phyloP scores from a whole-genome alignment of 768 basidiomycete genomes.

The Calocybe indica region DNA sequence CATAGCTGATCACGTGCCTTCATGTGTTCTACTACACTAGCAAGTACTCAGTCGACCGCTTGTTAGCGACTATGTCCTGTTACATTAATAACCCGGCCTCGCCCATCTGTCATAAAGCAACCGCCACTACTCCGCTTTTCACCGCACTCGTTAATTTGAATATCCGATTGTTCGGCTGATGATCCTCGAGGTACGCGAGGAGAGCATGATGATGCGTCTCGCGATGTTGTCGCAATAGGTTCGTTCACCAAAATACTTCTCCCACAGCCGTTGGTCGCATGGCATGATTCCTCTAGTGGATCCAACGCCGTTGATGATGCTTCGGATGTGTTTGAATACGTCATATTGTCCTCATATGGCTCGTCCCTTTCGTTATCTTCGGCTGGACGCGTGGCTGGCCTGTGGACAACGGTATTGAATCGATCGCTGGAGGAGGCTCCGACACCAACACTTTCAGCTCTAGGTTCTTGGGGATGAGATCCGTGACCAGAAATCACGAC shows the following conservation, averaged over 20 bases:
- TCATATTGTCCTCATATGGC: too few relatives aligned
- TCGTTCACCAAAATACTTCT: neutral
- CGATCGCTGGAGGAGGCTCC: conserved; percentile 3
- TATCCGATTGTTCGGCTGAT: conserved; percentile 12
- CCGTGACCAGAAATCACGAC: neutral
- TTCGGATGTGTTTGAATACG: too few relatives aligned
- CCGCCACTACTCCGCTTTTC: too few relatives aligned
- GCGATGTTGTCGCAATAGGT: neutral
- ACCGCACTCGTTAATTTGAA: too few relatives aligned
- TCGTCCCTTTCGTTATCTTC: too few relatives aligned
- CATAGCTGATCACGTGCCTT: conserved; percentile 31
- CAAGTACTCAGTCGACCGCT: too few relatives aligned
- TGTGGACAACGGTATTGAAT: conserved; percentile 5
- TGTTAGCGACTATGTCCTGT: too few relatives aligned
- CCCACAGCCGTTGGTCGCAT: neutral
- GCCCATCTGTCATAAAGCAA: conserved; percentile 54
- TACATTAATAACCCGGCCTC: conserved; percentile 52
- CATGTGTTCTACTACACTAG: too few relatives aligned
- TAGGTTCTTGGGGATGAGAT: neutral
- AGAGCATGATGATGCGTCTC: neutral
- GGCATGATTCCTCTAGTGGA: too few relatives aligned
- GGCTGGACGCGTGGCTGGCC: too few relatives aligned
- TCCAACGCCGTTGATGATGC: too few relatives aligned
- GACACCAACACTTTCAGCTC: neutral
- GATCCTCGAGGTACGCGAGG: conserved; percentile 22